Conservation (phyloP, 75 land plant genomes). For the Pinus taeda region DNA sequence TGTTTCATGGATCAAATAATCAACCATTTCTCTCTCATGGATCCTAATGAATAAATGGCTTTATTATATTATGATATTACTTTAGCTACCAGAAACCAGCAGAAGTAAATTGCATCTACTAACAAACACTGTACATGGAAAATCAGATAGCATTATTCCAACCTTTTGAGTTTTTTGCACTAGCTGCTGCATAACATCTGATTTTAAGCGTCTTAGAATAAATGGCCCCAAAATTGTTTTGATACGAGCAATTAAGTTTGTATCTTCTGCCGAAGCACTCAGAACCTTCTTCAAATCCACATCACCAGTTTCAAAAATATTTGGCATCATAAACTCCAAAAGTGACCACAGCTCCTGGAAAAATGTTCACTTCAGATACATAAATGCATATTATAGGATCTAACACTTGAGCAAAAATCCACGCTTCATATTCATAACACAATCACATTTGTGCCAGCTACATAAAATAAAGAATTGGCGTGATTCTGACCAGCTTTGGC, state of each 20-base stretch:
- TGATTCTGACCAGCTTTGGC: not conserved
- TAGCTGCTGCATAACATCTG: constrained; percentile 98
- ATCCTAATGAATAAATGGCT: no score
- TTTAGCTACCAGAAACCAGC: not conserved
- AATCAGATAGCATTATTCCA: constrained; percentile 5
- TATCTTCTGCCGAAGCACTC: constrained; percentile 59
- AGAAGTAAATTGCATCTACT: not conserved
- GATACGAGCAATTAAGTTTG: constrained; percentile 74
- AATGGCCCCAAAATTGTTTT: constrained; percentile 96
- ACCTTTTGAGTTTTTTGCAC: constrained; percentile 89
- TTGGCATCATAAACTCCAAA: constrained; percentile 97
- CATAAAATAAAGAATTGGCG: not conserved
- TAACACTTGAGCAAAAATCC: not conserved
- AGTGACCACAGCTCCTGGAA: constrained; percentile 98
- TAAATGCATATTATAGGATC: not conserved
- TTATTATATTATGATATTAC: no score
- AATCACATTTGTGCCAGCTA: not conserved
- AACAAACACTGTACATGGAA: not conserved
- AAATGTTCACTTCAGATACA: constrained; percentile 11
- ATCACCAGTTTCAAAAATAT: constrained; percentile 85
- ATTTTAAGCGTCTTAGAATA: constrained; percentile 89
- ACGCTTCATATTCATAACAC: not conserved
- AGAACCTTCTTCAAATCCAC: constrained; percentile 80
- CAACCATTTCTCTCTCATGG: no score
- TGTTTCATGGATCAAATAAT: no score